phyloP scores from a whole-genome alignment of 148 eudicot species.

The Silene latifolia region DNA sequence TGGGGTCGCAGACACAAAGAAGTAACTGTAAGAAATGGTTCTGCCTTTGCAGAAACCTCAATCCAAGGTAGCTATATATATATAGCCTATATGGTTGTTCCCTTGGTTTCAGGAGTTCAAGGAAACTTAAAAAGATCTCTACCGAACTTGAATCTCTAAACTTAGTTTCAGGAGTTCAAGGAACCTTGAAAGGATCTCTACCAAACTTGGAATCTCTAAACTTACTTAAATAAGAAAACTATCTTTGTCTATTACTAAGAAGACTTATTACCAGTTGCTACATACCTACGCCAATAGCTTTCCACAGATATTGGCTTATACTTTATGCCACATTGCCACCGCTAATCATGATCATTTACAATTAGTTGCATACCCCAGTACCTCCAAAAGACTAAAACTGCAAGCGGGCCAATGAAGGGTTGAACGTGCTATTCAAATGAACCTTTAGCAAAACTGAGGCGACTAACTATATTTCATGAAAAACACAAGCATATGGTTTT shows the following conservation, averaged over 20 bases:
- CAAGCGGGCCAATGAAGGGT: background rate
- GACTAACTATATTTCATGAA: background rate
- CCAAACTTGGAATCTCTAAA: background rate
- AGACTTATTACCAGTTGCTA: background rate
- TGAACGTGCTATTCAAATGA: background rate
- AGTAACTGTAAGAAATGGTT: background rate
- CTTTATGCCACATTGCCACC: background rate
- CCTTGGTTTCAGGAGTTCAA: background rate
- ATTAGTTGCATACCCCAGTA: background rate
- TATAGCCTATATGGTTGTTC: background rate
- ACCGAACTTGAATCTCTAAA: background rate
- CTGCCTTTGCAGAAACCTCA: background rate
- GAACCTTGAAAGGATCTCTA: background rate
- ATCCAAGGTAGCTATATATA: background rate
- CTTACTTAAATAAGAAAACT: background rate
- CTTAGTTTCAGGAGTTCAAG: background rate
- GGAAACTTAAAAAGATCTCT: background rate
- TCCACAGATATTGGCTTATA: background rate
- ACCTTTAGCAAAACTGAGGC: background rate
- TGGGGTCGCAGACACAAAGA: no score
- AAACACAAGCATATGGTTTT: background rate
- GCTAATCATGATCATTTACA: background rate
- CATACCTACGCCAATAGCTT: background rate
- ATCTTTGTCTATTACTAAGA: background rate
- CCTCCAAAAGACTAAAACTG: background rate